These are phyloP conservation scores for Astrothelium macrocarpum DNA, from an alignment of 495 filamentous ascomycete genomes.

Conservation along the genomic window DNA sequence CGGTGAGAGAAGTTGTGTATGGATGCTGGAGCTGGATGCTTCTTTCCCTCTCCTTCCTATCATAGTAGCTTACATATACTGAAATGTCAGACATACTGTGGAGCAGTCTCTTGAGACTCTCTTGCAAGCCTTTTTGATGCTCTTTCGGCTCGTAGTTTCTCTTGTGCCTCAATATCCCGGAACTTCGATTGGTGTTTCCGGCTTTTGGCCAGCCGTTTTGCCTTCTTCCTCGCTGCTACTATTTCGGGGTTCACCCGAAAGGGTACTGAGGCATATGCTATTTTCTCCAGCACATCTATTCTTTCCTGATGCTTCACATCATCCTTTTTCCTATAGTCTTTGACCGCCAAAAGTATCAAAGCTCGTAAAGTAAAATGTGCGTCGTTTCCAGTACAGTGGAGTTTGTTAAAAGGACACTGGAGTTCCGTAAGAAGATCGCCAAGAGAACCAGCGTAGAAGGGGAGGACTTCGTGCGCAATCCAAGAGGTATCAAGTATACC, in stretches of 20 bases:
- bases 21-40: too few species aligned
- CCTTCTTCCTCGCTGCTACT: constrained; percentile 1
- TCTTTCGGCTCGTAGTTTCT: background rate
- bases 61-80: too few species aligned
- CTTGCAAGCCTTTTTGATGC: background rate
- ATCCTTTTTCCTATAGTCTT: constrained; percentile 2
- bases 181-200: constrained; percentile 7
- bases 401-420: background rate
- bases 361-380: constrained; percentile 10
- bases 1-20: too few species aligned
- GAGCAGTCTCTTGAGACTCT: background rate
- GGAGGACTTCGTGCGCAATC: constrained; percentile 7
- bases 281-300: constrained; percentile 3
- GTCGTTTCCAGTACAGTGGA: constrained; percentile 11
- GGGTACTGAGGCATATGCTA: constrained; percentile 3
- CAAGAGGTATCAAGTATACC: constrained; percentile 7
- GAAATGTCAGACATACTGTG: too few species aligned
- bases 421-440: constrained; percentile 8
- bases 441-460: constrained; percentile 7
- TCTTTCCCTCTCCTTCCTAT: too few species aligned
- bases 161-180: background rate
- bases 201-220: constrained; percentile 5
- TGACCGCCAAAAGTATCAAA: constrained; percentile 12
- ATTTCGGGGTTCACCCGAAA: constrained; percentile 10
- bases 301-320: background rate